phyloP scores from a whole-genome alignment of 2,329 filamentous ascomycete genomes.

The Botryotinia globosa region DNA sequence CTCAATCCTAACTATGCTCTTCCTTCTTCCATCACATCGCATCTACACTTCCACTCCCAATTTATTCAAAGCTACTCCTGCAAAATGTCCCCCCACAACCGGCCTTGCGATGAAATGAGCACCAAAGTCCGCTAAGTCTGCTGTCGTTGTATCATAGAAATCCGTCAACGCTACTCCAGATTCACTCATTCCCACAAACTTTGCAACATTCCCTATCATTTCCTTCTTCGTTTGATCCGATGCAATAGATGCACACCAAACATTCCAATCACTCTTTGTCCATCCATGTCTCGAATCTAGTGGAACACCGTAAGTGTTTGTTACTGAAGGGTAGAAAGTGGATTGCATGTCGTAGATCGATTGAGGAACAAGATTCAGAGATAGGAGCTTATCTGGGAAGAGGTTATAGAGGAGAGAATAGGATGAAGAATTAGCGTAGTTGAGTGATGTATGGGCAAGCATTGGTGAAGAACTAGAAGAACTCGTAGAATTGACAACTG shows the following conservation, averaged over 20 bases:
- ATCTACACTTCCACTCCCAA: background rate
- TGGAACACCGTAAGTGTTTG: constrained; percentile 75
- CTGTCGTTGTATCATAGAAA: background rate
- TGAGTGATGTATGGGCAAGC: constrained; percentile 68
- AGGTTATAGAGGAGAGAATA: constrained; percentile 67
- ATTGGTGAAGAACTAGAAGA: constrained; percentile 48
- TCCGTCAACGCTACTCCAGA: background rate
- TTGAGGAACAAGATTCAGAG: constrained; percentile 72
- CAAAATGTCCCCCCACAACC: constrained; percentile 1
- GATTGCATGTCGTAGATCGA: constrained; percentile 76
- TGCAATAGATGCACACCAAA: constrained; percentile 23
- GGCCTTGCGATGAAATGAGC: background rate
- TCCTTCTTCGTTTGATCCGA: background rate
- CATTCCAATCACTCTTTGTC: constrained; percentile 63
- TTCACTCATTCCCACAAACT: background rate
- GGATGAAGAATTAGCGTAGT: constrained; percentile 52
- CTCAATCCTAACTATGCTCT: no score
- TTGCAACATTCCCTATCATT: background rate
- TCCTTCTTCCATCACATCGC: background rate
- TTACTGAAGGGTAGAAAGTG: constrained; percentile 69
- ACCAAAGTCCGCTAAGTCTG: background rate
- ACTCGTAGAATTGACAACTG: constrained; percentile 58
- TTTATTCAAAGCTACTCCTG: background rate
- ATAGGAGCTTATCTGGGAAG: constrained; percentile 74
- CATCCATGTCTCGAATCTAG: constrained; percentile 78